Evolutionary conservation across 2,329 filamentous ascomycete species (phyloP).

Genomic region (Colletotrichum orchidophilum): DNA sequence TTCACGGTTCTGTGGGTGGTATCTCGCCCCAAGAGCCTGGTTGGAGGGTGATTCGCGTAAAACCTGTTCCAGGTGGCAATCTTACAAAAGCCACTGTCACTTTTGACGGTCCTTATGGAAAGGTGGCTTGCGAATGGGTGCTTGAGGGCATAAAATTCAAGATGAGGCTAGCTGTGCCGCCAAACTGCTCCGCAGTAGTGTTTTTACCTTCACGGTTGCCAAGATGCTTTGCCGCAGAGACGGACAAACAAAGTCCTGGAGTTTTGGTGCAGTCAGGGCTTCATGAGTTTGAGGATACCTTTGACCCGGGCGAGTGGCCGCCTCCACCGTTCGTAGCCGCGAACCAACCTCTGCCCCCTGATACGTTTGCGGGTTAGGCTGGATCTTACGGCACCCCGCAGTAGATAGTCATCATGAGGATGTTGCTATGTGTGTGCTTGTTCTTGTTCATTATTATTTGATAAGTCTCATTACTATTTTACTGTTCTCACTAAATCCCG

Average conservation of each 20-base stretch:
- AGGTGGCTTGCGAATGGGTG: slow-evolving; percentile 10
- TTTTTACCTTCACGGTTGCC: slow-evolving; percentile 20
- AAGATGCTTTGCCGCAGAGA: not conserved
- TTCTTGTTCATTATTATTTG: not conserved
- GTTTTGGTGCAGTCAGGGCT: slow-evolving; percentile 5
- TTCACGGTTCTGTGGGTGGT: slow-evolving; percentile 42
- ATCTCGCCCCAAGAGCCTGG: slow-evolving; percentile 36
- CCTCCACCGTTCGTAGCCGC: slow-evolving; percentile 10
- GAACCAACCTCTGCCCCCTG: slow-evolving; percentile 11
- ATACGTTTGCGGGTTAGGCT: not conserved
- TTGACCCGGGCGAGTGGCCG: slow-evolving; percentile 20
- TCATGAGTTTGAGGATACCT: slow-evolving; percentile 25
- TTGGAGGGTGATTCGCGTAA: slow-evolving; percentile 34
- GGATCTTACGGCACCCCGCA: not conserved
- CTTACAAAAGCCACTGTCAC: slow-evolving; percentile 19
- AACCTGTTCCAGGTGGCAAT: slow-evolving; percentile 26
- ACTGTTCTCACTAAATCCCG: not conserved
- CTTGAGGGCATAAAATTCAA: not conserved
- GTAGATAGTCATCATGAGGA: not conserved
- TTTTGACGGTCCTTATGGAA: slow-evolving; percentile 28
- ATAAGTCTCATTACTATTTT: not conserved
- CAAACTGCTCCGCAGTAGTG: slow-evolving; percentile 14
- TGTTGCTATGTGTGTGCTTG: not conserved
- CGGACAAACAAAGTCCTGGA: not conserved
- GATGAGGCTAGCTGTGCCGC: slow-evolving; percentile 16